A percentile compares a stretch with the other conserved stretches of the same genome.
These are phyloP conservation scores for Paecilomyces sp. DNA, from an alignment of 2,329 filamentous ascomycete species.

Conservation along the genomic window DNA sequence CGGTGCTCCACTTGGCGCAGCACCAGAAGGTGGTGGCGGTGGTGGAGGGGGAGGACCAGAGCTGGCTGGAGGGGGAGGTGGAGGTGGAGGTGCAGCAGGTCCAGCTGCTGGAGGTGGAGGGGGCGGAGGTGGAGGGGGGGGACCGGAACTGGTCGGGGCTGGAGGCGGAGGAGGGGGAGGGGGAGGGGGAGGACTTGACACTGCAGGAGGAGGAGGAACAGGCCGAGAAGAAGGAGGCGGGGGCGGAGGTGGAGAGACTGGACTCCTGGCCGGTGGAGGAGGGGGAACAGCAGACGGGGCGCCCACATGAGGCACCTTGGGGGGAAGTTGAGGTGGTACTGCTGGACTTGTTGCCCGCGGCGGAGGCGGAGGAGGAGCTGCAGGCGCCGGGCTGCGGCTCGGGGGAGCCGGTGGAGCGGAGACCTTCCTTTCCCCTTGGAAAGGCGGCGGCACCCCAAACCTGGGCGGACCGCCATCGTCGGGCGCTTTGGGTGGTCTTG, in stretches of 20 bases:
- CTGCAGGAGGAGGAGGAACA: constrained; percentile 22
- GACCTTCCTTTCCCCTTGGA: constrained; percentile 57
- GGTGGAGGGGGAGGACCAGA: constrained; percentile 34
- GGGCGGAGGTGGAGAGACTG: constrained; percentile 38
- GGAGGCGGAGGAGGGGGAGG: constrained; percentile 26
- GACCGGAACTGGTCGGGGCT: constrained; percentile 16
- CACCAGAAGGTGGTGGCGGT: constrained; percentile 40
- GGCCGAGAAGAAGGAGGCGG: constrained; percentile 25
- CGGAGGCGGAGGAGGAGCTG: constrained; percentile 61
- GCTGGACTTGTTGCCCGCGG: constrained; percentile 40
- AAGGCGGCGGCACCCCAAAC: constrained; percentile 75
- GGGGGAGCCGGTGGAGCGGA: constrained; percentile 67
- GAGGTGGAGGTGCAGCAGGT: constrained; percentile 29
- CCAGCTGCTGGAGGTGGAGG: constrained; percentile 36
- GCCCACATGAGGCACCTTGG: constrained; percentile 32
- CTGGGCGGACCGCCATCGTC: constrained; percentile 59
- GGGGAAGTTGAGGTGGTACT: constrained; percentile 44
- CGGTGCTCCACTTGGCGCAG: constrained; percentile 28
- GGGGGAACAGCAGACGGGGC: constrained; percentile 33
- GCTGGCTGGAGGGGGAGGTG: constrained; percentile 28
- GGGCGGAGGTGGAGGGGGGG: constrained; percentile 23
- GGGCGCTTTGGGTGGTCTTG: constrained; percentile 62
- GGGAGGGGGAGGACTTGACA: constrained; percentile 32
- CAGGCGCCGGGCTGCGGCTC: constrained; percentile 52
- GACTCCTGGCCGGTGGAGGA: constrained; percentile 48